Percentiles rank a stretch among this genome's conserved stretches.
These are phyloP conservation scores for Quercus wislizeni DNA, from an alignment of 306 rosid species.

Conservation along the genomic window DNA sequence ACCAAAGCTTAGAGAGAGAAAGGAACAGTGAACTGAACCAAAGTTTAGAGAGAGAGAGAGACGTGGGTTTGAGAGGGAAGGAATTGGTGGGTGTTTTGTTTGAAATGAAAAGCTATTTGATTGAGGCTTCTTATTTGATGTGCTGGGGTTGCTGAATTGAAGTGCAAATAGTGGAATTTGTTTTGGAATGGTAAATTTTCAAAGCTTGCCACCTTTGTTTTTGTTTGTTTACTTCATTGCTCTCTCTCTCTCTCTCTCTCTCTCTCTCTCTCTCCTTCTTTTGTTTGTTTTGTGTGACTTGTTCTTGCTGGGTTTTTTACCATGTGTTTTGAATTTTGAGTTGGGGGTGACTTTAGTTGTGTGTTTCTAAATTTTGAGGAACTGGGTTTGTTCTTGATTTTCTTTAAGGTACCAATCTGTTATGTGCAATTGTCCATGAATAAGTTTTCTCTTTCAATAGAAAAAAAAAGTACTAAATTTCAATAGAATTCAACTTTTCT, in stretches of 20 bases:
- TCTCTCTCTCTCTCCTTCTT: background rate
- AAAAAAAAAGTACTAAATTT: no score
- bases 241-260: background rate
- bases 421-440: no score
- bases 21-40: background rate
- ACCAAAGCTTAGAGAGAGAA: background rate
- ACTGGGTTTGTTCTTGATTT: no score
- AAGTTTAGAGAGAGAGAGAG: background rate
- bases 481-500: no score
- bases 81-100: background rate
- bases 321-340: no score
- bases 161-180: background rate
- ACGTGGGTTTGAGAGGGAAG: background rate
- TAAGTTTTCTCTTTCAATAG: no score
- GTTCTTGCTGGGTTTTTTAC: no score
- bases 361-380: no score
- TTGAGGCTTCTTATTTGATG: background rate
- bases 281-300: background rate
- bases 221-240: background rate
- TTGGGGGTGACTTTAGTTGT: no score
- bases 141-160: background rate
- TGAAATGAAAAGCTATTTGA: background rate
- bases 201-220: background rate
- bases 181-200: background rate
- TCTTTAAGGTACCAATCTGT: no score